phyloP scores from a whole-genome alignment of 2,329 filamentous ascomycete genomes.

The Trichoderma sp. region DNA sequence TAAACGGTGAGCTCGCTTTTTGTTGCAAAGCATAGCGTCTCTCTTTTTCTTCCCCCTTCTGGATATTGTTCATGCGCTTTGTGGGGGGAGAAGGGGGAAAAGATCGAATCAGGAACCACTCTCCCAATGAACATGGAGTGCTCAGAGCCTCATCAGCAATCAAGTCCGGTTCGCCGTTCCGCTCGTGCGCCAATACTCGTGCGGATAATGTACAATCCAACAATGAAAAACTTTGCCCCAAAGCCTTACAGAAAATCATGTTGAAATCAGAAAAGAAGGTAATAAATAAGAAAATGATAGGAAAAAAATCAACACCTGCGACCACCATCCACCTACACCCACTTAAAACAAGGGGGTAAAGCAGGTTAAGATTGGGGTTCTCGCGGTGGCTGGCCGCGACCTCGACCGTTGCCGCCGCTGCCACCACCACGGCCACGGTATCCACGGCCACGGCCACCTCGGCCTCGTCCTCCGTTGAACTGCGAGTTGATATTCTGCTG shows the following conservation, averaged over 20 bases:
- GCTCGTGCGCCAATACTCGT: conserved; percentile 38
- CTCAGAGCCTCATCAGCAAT: conserved; percentile 32
- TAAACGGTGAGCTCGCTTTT: conserved; percentile 22
- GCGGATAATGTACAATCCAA: conserved; percentile 47
- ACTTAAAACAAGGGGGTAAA: conserved; percentile 17
- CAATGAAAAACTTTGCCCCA: conserved; percentile 31
- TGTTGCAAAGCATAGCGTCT: conserved; percentile 15
- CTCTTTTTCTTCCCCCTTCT: conserved; percentile 4
- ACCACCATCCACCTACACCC: conserved; percentile 28
- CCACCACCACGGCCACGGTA: conserved; percentile 39
- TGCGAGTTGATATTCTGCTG: conserved; percentile 39
- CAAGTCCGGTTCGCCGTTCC: conserved; percentile 35
- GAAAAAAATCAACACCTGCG: conserved; percentile 21
- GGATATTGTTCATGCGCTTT: conserved; percentile 25
- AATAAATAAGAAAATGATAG: neutral
- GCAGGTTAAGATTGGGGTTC: conserved; percentile 36
- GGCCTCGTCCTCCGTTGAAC: conserved; percentile 38
- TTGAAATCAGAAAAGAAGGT: conserved; percentile 24
- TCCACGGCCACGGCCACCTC: conserved; percentile 39
- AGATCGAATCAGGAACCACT: conserved; percentile 8
- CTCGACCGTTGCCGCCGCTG: conserved; percentile 34
- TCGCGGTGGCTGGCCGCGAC: conserved; percentile 36
- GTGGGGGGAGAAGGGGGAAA: conserved; percentile 13
- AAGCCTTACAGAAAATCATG: conserved; percentile 32
- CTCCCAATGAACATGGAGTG: conserved; percentile 24